Conservation (phyloP, 2,329 filamentous ascomycete genomes). For the Sporothrix pallida region DNA sequence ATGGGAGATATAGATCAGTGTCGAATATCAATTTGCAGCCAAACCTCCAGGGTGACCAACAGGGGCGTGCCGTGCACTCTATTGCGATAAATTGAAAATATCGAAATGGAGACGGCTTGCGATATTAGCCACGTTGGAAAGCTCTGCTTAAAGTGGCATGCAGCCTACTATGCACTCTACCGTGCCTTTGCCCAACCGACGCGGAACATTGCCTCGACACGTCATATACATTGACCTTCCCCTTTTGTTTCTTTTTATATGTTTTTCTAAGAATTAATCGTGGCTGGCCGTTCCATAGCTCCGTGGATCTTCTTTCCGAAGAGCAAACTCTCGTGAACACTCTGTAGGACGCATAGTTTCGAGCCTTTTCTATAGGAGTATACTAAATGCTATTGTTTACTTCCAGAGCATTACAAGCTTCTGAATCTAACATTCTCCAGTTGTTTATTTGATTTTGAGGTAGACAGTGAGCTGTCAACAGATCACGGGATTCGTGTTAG, state of each 20-base stretch:
- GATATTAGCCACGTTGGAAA: constrained; percentile 19
- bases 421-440: too few relatives aligned
- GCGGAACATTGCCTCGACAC: not conserved
- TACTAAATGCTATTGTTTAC: too few relatives aligned
- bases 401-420: too few relatives aligned
- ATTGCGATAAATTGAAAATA: not conserved
- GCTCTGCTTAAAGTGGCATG: not conserved
- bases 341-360: too few relatives aligned
- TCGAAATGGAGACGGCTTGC: not conserved
- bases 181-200: not conserved
- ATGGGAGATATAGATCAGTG: too few relatives aligned
- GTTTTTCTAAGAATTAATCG: not conserved
- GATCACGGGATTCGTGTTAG: not conserved
- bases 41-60: too few relatives aligned
- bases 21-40: too few relatives aligned
- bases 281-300: not conserved
- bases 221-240: not conserved
- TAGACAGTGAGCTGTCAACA: not conserved
- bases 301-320: not conserved
- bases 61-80: not conserved
- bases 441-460: too few relatives aligned
- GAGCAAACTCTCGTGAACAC: too few relatives aligned
- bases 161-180: constrained; percentile 14
- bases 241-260: not conserved
- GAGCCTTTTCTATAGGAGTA: too few relatives aligned